Percentiles rank a stretch among this genome's conserved stretches.
Evolutionary conservation across 1,284 basidiomycete genomes (phyloP).

Genomic region (Gomphus bonarii): DNA sequence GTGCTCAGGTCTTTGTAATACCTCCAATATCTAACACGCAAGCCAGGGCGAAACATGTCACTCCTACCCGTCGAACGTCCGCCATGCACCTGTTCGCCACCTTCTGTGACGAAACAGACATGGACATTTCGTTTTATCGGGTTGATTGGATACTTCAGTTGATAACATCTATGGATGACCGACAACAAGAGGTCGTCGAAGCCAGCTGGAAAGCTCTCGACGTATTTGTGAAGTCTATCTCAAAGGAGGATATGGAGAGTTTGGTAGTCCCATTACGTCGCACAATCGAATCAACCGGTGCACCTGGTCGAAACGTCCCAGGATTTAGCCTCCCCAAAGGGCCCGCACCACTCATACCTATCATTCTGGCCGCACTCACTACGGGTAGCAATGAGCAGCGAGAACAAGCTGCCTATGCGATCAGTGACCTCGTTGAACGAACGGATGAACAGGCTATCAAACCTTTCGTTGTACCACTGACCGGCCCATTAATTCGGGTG

Average conservation of each 20-base stretch:
- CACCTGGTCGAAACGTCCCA: constrained; percentile 69
- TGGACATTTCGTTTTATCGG: constrained; percentile 78
- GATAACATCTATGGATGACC: constrained; percentile 79
- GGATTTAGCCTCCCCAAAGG: constrained; percentile 80
- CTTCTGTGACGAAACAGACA: constrained; percentile 74
- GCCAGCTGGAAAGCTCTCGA: constrained; percentile 83
- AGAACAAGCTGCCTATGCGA: constrained; percentile 91
- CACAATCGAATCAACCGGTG: constrained; percentile 80
- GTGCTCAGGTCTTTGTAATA: constrained; percentile 17
- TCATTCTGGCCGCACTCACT: constrained; percentile 83
- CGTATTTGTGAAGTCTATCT: constrained; percentile 80
- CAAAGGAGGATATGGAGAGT: constrained; percentile 88
- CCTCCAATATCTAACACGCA: not conserved
- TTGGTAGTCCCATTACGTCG: constrained; percentile 83
- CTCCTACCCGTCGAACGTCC: constrained; percentile 62
- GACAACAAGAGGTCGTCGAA: constrained; percentile 62
- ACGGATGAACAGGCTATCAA: constrained; percentile 88
- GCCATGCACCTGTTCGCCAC: constrained; percentile 69
- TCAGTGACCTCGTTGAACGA: constrained; percentile 89
- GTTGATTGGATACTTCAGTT: constrained; percentile 96
- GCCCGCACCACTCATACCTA: constrained; percentile 78
- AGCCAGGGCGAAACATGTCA: constrained; percentile 67
- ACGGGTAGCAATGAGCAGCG: constrained; percentile 76
- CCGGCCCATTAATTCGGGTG: constrained; percentile 91
- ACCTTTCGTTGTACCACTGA: constrained; percentile 93